A percentile compares a stretch with the other conserved stretches of the same genome.
phyloP scores from a whole-genome alignment of 257 asterid genomes.

The Knoxia roxburghii region DNA sequence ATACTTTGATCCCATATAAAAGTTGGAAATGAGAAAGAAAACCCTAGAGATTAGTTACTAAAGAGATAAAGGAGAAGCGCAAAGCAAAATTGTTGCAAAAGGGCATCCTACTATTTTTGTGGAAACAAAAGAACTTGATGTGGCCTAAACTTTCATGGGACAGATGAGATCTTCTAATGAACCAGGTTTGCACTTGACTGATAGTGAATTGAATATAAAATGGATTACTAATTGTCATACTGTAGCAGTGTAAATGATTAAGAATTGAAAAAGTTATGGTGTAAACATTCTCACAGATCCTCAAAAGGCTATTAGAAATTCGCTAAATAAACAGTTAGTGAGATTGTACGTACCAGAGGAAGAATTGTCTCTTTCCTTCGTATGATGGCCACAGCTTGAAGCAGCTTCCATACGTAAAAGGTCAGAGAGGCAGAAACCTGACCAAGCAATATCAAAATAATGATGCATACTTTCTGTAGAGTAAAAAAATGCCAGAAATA shows the following conservation, averaged over 20 bases:
- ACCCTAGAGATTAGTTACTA: not conserved
- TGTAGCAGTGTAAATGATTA: not conserved
- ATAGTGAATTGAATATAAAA: not conserved
- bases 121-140: not conserved
- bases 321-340: not conserved
- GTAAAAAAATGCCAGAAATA: not conserved
- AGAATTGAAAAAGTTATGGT: not conserved
- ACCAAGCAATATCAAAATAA: slow-evolving; percentile 3
- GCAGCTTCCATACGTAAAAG: slow-evolving; percentile 52
- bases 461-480: not conserved
- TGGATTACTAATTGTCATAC: not conserved
- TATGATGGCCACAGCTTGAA: slow-evolving; percentile 30
- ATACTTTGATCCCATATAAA: not conserved
- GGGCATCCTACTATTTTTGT: not conserved
- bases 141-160: not conserved
- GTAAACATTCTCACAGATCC: not conserved
- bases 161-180: not conserved
- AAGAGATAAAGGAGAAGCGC: not conserved
- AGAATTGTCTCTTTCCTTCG: slow-evolving; percentile 21
- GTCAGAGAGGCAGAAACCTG: slow-evolving; percentile 58
- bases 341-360: slow-evolving; percentile 25
- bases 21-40: not conserved
- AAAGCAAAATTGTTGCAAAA: not conserved
- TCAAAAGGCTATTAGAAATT: not conserved
- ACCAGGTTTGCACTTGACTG: not conserved